Conservation (phyloP, 768 basidiomycete genomes). For the Sutorius australiensis region DNA sequence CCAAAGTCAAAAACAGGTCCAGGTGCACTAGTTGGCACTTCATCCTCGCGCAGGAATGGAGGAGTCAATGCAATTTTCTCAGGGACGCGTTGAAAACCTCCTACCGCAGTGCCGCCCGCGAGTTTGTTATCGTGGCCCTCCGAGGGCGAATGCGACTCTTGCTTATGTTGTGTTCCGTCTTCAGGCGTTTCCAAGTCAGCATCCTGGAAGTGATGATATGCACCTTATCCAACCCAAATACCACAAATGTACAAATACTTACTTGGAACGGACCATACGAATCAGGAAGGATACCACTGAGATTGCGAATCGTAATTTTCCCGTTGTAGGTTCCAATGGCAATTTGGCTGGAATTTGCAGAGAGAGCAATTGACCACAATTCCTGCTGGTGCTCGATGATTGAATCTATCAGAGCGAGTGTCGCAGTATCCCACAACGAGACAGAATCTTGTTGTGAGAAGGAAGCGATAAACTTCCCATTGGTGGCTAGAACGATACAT, state of each 20-base stretch:
- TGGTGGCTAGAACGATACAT: not conserved
- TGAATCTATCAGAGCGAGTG: not conserved
- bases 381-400: not conserved
- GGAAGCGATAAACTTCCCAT: not conserved
- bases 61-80: too few species aligned
- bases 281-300: not conserved
- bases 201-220: not conserved
- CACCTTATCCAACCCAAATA: not conserved
- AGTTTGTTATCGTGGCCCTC: not conserved
- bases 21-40: not conserved
- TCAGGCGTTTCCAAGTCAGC: too few species aligned
- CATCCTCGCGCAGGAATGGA: not conserved
- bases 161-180: too few species aligned
- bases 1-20: not conserved
- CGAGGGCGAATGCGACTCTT: not conserved
- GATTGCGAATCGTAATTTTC: not conserved
- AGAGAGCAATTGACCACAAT: not conserved
- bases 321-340: not conserved
- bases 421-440: not conserved
- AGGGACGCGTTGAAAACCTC: too few species aligned
- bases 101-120: too few species aligned
- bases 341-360: not conserved
- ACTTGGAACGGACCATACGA: not conserved
- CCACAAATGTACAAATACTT: not conserved
- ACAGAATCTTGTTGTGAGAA: not conserved